Conservation (phyloP, 257 asterid species). For the Salvia hispanica region DNA sequence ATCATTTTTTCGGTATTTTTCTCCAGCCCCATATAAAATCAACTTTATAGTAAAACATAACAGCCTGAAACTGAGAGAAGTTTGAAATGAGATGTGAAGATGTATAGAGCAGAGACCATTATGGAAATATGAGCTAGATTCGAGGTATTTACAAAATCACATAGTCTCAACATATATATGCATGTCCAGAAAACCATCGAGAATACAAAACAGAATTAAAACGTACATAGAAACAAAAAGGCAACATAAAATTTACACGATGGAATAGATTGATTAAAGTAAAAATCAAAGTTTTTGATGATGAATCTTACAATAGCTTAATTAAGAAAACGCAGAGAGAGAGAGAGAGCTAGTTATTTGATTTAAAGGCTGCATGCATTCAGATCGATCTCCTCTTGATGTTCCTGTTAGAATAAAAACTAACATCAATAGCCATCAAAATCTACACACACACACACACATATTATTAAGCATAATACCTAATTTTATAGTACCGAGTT, state of each 20-base stretch:
- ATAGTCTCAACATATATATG: neutral
- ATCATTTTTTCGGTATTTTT: no score
- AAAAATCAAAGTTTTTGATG: slow-evolving; percentile 5
- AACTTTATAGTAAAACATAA: no score
- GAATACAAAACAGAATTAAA: neutral
- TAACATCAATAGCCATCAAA: neutral
- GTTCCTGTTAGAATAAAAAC: slow-evolving; percentile 13
- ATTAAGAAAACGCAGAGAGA: slow-evolving; percentile 23
- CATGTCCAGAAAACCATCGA: neutral
- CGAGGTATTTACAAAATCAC: neutral
- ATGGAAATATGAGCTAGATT: neutral
- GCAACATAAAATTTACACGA: slow-evolving; percentile 3
- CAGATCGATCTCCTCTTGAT: slow-evolving; percentile 4
- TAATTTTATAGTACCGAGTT: no score
- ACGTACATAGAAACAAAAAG: neutral
- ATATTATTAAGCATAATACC: no score
- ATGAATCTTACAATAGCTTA: slow-evolving; percentile 24
- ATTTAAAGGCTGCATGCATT: slow-evolving; percentile 15
- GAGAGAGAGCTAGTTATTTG: neutral
- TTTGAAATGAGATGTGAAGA: neutral
- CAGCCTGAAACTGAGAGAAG: no score
- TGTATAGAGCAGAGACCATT: neutral
- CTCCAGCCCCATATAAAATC: no score
- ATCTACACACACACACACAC: no score
- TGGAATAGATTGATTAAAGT: slow-evolving; percentile 7